Conservation (phyloP, 192 early-diverging fungal genomes). For the Backusella westeae region DNA sequence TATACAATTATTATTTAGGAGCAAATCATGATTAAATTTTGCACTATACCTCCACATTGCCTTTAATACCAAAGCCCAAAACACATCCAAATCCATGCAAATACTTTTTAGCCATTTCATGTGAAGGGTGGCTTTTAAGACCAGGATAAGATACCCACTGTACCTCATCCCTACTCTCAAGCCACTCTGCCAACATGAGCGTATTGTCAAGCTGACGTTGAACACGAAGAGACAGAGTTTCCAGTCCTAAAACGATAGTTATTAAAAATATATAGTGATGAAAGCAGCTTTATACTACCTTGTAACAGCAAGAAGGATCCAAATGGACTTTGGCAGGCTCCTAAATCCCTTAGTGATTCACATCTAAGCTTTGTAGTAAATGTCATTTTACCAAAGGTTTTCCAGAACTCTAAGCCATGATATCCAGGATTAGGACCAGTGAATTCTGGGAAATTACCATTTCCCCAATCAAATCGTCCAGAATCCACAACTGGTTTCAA, state of each 20-base stretch:
- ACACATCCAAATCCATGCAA: slow-evolving; percentile 86
- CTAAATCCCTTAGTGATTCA: slow-evolving; percentile 85
- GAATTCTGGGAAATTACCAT: slow-evolving; percentile 85
- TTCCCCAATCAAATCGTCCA: slow-evolving; percentile 87
- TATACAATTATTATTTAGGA: neutral
- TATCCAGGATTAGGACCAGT: slow-evolving; percentile 83
- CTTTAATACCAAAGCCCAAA: slow-evolving; percentile 71
- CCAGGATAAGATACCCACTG: slow-evolving; percentile 90
- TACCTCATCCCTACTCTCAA: slow-evolving; percentile 70
- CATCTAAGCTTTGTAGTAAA: slow-evolving; percentile 77
- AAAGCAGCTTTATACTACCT: slow-evolving; percentile 30
- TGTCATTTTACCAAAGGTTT: slow-evolving; percentile 79
- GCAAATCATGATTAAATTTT: neutral
- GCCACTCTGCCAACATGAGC: slow-evolving; percentile 74
- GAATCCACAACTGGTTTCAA: slow-evolving; percentile 62
- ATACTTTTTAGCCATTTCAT: slow-evolving; percentile 82
- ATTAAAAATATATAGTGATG: too few relatives aligned
- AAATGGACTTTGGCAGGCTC: slow-evolving; percentile 85
- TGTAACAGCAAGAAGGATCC: slow-evolving; percentile 73
- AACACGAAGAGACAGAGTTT: slow-evolving; percentile 87
- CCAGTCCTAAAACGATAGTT: slow-evolving; percentile 50
- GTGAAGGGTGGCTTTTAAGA: slow-evolving; percentile 72
- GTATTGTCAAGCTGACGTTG: slow-evolving; percentile 84
- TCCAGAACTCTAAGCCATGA: slow-evolving; percentile 87
- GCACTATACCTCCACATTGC: slow-evolving; percentile 23